Evolutionary conservation across 179 eudicot species (phyloP).

Genomic region (Spergularia azorica): DNA sequence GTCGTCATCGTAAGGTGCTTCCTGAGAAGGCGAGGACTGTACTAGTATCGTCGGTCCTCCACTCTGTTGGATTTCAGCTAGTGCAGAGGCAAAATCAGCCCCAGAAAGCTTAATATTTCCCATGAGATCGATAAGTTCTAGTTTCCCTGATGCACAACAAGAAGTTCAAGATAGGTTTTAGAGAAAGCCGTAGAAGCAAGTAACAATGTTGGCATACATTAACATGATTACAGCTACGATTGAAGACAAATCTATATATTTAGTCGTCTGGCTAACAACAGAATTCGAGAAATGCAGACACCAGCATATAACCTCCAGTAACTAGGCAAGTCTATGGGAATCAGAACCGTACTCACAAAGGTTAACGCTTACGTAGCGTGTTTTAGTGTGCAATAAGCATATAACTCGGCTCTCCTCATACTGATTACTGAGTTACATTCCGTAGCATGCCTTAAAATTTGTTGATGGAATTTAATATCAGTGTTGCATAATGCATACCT

Average conservation of each 20-base stretch:
- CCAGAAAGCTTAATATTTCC: slow-evolving; percentile 53
- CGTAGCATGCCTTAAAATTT: not conserved
- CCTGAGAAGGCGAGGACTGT: slow-evolving; percentile 33
- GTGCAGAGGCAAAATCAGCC: slow-evolving; percentile 35
- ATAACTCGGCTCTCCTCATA: not conserved
- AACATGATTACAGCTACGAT: not conserved
- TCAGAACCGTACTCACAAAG: not conserved
- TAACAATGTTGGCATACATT: not conserved
- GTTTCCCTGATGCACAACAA: slow-evolving; percentile 43
- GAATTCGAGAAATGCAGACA: no score
- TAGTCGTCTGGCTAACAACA: no score
- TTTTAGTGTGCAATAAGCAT: not conserved
- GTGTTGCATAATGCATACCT: slow-evolving; percentile 50
- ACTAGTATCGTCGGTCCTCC: slow-evolving; percentile 52
- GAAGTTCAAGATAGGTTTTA: not conserved
- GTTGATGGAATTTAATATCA: not conserved
- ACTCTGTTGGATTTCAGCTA: slow-evolving; percentile 52
- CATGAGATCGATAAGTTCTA: slow-evolving; percentile 65
- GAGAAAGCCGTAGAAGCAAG: not conserved
- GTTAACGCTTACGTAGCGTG: not conserved
- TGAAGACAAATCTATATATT: no score
- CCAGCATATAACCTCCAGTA: no score
- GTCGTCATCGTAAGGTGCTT: slow-evolving; percentile 70
- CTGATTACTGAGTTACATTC: no score
- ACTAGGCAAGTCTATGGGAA: not conserved